Evolutionary conservation across 2,329 filamentous ascomycete genomes (phyloP).

Genomic region (Leptographium procerum): DNA sequence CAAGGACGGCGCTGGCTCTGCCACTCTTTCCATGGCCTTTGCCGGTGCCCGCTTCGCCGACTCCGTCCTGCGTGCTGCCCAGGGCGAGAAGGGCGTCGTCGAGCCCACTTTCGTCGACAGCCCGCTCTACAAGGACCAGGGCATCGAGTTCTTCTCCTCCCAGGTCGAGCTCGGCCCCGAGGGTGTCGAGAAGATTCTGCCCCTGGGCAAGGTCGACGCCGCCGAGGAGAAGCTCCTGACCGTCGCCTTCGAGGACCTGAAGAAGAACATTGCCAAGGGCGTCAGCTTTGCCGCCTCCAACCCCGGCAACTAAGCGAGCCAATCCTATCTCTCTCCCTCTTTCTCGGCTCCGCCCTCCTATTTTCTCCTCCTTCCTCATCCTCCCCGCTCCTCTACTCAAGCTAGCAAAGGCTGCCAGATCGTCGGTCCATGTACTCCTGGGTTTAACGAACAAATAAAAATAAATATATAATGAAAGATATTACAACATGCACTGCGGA

Average conservation of each 20-base stretch:
- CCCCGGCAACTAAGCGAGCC: constrained; percentile 51
- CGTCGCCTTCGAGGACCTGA: constrained; percentile 70
- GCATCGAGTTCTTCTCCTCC: constrained; percentile 93
- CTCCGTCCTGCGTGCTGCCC: constrained; percentile 80
- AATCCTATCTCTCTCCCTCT: background rate
- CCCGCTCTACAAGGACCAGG: constrained; percentile 96
- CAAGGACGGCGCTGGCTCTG: constrained; percentile 94
- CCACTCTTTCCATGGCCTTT: constrained; percentile 98
- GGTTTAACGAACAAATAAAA: background rate
- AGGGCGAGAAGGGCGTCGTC: constrained; percentile 88
- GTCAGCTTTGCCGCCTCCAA: constrained; percentile 47
- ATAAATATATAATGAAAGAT: background rate
- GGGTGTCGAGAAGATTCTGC: constrained; percentile 88
- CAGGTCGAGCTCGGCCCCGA: constrained; percentile 92
- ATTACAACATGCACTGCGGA: background rate
- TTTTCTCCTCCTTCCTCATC: too few species aligned
- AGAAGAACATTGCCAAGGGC: constrained; percentile 95
- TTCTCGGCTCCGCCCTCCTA: background rate
- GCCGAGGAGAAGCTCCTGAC: constrained; percentile 85
- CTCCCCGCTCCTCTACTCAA: too few species aligned
- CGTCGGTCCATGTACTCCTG: background rate
- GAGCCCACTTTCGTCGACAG: constrained; percentile 97
- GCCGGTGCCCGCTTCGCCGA: constrained; percentile 78
- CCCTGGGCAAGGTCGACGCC: constrained; percentile 72
- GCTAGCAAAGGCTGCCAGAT: background rate